These are phyloP conservation scores for Boletellus ananas DNA, from an alignment of 768 basidiomycete genomes.

Conservation along the genomic window DNA sequence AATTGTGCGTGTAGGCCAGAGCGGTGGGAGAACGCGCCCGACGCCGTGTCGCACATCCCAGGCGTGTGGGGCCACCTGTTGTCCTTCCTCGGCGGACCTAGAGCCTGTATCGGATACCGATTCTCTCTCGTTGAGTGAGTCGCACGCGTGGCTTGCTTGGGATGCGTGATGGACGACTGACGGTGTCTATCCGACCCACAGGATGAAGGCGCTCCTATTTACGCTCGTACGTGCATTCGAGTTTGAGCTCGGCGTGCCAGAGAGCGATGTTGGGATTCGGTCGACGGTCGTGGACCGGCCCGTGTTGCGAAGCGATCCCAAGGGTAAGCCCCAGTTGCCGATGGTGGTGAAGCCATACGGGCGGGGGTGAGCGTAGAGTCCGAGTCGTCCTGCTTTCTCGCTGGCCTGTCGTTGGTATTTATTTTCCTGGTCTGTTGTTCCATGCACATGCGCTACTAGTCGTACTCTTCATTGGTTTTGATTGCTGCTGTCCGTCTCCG, in stretches of 20 bases:
- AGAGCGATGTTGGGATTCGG: not conserved
- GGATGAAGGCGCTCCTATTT: not conserved
- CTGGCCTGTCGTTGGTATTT: too few species aligned
- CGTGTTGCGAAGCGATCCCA: slow-evolving; percentile 1
- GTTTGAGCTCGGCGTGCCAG: not conserved
- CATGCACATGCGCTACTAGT: too few species aligned
- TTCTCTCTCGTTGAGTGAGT: not conserved
- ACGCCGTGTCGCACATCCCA: too few species aligned
- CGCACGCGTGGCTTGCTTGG: not conserved
- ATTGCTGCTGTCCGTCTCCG: too few species aligned
- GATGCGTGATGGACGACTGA: not conserved
- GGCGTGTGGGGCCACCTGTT: too few species aligned
- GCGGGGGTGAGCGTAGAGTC: not conserved
- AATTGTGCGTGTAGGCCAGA: too few species aligned
- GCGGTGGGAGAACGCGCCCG: too few species aligned
- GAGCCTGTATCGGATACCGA: too few species aligned
- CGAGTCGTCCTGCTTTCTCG: too few species aligned
- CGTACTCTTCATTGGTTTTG: too few species aligned
- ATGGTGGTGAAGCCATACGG: slow-evolving; percentile 7
- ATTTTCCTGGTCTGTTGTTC: too few species aligned
- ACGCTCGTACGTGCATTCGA: not conserved
- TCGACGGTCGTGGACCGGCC: not conserved
- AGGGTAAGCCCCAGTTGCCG: slow-evolving; percentile 4
- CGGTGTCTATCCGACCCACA: not conserved
- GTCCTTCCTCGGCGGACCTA: too few species aligned